These are phyloP conservation scores for Sporothrix inflata DNA, from an alignment of 2,329 filamentous ascomycete species.

Conservation along the genomic window DNA sequence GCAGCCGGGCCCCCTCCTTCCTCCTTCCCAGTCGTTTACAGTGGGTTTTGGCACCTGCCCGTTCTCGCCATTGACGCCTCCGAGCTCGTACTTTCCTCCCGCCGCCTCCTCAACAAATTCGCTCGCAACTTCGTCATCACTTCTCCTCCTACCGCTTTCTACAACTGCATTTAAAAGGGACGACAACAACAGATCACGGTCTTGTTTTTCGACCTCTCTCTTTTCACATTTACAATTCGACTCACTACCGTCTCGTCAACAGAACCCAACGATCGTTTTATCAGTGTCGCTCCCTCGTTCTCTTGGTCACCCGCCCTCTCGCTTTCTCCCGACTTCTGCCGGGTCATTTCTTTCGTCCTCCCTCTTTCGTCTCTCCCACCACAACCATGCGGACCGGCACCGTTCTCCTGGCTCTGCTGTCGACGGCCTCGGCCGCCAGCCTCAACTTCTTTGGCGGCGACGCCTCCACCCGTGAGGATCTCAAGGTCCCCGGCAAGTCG, in stretches of 20 bases:
- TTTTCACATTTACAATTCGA: background rate
- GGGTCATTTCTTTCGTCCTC: background rate
- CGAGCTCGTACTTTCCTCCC: background rate
- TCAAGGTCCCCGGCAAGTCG: conserved; percentile 80
- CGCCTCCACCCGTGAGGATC: conserved; percentile 53
- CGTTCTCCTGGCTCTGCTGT: conserved; percentile 51
- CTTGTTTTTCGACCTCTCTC: background rate
- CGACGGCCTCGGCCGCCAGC: conserved; percentile 46
- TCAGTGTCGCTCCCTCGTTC: conserved; percentile 1
- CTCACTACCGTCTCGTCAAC: background rate
- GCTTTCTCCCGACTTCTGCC: background rate
- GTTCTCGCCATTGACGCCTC: conserved; percentile 15
- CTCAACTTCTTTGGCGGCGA: conserved; percentile 53
- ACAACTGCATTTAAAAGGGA: background rate
- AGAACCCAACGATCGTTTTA: background rate
- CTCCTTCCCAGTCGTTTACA: background rate
- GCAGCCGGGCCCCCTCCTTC: conserved; percentile 15
- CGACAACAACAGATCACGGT: background rate
- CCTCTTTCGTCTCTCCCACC: no score
- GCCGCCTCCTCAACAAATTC: conserved; percentile 26
- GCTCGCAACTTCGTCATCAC: conserved; percentile 13
- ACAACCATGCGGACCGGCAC: conserved; percentile 47
- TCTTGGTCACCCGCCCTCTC: background rate
- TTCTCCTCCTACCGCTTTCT: background rate
- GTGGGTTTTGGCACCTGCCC: conserved; percentile 1